These are phyloP conservation scores for Ceratobasidium sp. DNA, from an alignment of 1,284 basidiomycete genomes.

Conservation along the genomic window DNA sequence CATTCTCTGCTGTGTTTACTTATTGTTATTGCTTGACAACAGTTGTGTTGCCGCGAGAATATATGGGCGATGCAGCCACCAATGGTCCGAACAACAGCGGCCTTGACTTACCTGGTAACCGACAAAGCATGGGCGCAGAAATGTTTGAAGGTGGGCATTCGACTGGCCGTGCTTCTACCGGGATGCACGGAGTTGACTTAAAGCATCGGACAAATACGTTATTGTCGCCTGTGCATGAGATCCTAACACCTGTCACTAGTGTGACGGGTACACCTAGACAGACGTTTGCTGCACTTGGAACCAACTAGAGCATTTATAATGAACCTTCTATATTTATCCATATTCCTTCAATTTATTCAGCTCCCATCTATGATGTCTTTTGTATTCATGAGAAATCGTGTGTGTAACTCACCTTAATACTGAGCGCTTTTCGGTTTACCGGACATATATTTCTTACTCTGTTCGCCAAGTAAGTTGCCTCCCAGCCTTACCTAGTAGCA, in stretches of 20 bases:
- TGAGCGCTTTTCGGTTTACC: no score
- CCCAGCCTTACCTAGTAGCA: no score
- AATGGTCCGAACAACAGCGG: neutral
- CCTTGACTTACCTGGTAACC: conserved; percentile 1
- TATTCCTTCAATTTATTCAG: neutral
- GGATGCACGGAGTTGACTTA: conserved; percentile 8
- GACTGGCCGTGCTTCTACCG: conserved; percentile 5
- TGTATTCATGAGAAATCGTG: no score
- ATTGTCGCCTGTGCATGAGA: conserved; percentile 30
- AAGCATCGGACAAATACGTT: conserved; percentile 40
- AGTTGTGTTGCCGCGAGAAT: conserved; percentile 33
- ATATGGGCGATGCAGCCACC: neutral
- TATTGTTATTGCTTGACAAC: neutral
- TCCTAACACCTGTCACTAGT: conserved; percentile 35
- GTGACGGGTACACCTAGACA: conserved; percentile 18
- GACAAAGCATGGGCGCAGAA: neutral
- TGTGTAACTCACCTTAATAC: no score
- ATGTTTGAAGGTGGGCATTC: conserved; percentile 13
- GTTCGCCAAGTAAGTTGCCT: no score
- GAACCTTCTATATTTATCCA: neutral
- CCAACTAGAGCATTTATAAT: neutral
- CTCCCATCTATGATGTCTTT: no score
- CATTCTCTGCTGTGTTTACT: neutral
- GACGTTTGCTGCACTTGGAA: conserved; percentile 13
- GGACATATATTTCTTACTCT: no score